These are phyloP conservation scores for Macroventuria anomochaeta DNA, from an alignment of 2,329 filamentous ascomycete genomes.

Conservation along the genomic window DNA sequence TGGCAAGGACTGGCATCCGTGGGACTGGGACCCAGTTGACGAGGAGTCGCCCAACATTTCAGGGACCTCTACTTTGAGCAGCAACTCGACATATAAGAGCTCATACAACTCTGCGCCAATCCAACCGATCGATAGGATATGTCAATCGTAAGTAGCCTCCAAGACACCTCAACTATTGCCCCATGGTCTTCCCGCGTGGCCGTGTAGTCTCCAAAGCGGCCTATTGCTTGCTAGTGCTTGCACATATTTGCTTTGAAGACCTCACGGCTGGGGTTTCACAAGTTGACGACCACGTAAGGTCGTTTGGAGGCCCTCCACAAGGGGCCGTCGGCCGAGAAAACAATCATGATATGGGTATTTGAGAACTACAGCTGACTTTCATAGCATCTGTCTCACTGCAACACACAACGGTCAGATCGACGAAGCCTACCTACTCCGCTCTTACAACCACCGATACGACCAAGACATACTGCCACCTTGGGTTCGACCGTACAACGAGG, in stretches of 20 bases:
- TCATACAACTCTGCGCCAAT: conserved; percentile 9
- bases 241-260: too few relatives aligned
- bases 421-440: conserved; percentile 57
- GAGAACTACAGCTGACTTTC: background rate
- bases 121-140: conserved; percentile 42
- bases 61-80: conserved; percentile 19
- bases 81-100: conserved; percentile 31
- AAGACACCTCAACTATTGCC: background rate
- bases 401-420: conserved; percentile 56
- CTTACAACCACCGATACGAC: conserved; percentile 56
- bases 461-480: conserved; percentile 51
- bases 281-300: too few relatives aligned
- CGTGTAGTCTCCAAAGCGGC: too few relatives aligned
- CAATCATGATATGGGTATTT: too few relatives aligned
- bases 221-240: too few relatives aligned
- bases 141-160: conserved; percentile 45
- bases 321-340: too few relatives aligned
- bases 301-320: too few relatives aligned
- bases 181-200: background rate
- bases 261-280: too few relatives aligned
- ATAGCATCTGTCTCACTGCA: conserved; percentile 55
- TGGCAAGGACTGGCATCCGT: conserved; percentile 55
- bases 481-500: conserved; percentile 57
- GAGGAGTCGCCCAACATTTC: conserved; percentile 21
- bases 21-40: conserved; percentile 36